Base-by-base conservation (phyloP, 805 yeast genomes). In the Teunomyces barrocoloradensis region DNA sequence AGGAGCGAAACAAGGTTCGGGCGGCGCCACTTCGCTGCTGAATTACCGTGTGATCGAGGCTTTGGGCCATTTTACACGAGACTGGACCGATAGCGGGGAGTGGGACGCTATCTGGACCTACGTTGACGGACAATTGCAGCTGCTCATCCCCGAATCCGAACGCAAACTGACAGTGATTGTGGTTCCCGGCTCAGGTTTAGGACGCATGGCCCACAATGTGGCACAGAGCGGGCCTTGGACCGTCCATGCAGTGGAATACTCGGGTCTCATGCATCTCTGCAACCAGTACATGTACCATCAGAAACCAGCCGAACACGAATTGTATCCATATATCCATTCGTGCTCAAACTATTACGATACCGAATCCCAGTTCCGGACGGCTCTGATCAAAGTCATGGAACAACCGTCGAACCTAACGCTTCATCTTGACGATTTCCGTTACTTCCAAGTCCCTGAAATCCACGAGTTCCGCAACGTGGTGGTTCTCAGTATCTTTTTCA, bases 101-200 rank as follows among this genome's bases (percentile, higher is more conserved):
- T 61, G 85, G 0, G 48, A 58, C 4, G 87, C 87, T 0, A 62
- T 89, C 39, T 53, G 80, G 27, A 59, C 69, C 1, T 89, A 82
- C 52, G 71, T 89, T 12, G 55, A 60, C 1, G 41, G 53, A 0
- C 80, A 80, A 38, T 60, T 85, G 17, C 57, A 64, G 3, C 43
- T 53, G 3, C 53, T 65, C 35, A 63, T 68, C 52, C 64, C 55
- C 5, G 50, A 40, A n/a, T 48, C 52, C 6, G 63, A 66, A 27
- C 57, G 66, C 33, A 13, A 48, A 0, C 65, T 68, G 5, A 79
- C 87, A 0, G 65, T 79, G 10, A 74, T 89, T 0, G 66, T 91
- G 3, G 79, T 88, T 1, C 97, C 98, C 0, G 98, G 98, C 0
- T 80, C 94, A 1, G 98, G 98, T 0, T 70, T 87, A 21, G 96